phyloP scores from a whole-genome alignment of 1,284 basidiomycete genomes.

The Tylopilus sp. region DNA sequence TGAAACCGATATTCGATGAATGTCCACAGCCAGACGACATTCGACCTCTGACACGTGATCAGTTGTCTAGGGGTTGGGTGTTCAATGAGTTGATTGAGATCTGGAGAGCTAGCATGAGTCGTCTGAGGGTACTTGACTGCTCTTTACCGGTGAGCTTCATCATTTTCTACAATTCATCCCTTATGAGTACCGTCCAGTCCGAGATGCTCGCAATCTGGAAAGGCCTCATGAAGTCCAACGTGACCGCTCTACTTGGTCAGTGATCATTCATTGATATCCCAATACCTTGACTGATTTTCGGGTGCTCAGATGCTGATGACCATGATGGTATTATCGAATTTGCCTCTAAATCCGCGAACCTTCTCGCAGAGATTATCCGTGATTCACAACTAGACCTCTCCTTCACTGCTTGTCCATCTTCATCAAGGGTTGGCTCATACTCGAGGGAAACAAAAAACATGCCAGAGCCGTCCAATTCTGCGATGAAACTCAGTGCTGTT shows the following conservation, averaged over 20 bases:
- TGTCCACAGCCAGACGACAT: constrained; percentile 50
- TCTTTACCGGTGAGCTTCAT: constrained; percentile 41
- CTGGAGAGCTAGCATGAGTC: constrained; percentile 50
- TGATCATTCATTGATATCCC: constrained; percentile 20
- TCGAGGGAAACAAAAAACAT: not conserved
- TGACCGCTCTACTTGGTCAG: constrained; percentile 30
- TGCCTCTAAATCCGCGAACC: constrained; percentile 37
- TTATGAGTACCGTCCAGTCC: constrained; percentile 22
- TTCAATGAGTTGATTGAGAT: constrained; percentile 49
- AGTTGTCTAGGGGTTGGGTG: constrained; percentile 51
- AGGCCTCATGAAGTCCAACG: constrained; percentile 39
- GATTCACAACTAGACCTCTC: constrained; percentile 49
- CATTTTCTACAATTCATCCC: constrained; percentile 7
- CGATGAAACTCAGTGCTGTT: constrained; percentile 49
- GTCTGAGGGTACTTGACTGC: constrained; percentile 38
- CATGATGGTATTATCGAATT: constrained; percentile 37
- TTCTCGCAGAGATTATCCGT: constrained; percentile 49
- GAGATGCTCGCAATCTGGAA: constrained; percentile 42
- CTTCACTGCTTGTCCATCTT: constrained; percentile 21
- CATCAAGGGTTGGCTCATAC: constrained; percentile 11
- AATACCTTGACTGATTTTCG: constrained; percentile 11
- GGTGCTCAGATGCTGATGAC: constrained; percentile 30
- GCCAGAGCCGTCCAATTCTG: constrained; percentile 35
- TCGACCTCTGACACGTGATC: constrained; percentile 49
- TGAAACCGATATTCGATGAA: constrained; percentile 50